Conservation (phyloP, 805 yeast genomes). For the Geotrichum ghanense region DNA sequence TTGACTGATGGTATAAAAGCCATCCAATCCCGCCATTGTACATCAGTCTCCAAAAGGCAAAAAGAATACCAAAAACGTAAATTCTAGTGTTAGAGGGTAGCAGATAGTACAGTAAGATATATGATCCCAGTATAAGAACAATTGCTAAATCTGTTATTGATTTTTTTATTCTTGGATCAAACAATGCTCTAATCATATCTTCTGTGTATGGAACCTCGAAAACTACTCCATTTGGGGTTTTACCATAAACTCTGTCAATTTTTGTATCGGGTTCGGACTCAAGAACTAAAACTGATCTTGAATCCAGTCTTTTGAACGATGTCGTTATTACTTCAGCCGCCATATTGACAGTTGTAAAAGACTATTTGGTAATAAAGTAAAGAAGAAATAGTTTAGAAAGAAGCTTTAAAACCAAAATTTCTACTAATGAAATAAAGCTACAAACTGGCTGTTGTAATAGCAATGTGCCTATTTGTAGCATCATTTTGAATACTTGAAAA, state of each 20-base stretch:
- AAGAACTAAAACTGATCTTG: background rate
- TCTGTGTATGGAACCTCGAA: constrained; percentile 49
- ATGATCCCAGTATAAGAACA: constrained; percentile 31
- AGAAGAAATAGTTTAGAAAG: too few relatives aligned
- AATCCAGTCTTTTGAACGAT: background rate
- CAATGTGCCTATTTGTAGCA: too few relatives aligned
- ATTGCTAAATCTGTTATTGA: constrained; percentile 56
- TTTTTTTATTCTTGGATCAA: constrained; percentile 65
- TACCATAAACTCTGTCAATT: background rate
- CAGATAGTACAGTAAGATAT: constrained; percentile 20
- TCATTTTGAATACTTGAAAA: background rate
- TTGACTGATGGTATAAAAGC: constrained; percentile 55
- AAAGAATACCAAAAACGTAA: constrained; percentile 39
- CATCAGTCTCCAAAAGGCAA: constrained; percentile 61
- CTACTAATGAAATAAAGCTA: background rate
- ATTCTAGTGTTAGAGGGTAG: constrained; percentile 21
- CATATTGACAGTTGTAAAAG: background rate
- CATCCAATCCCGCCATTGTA: constrained; percentile 77
- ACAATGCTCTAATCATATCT: constrained; percentile 72
- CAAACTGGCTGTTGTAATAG: background rate
- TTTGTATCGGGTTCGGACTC: background rate
- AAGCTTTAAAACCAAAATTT: too few relatives aligned
- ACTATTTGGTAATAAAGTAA: background rate
- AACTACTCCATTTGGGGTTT: constrained; percentile 5
- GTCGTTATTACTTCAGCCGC: background rate